Percentiles rank a stretch among this genome's conserved stretches.
Conservation (phyloP, 306 rosid species). For the apple (Malus domestica) region DNA sequence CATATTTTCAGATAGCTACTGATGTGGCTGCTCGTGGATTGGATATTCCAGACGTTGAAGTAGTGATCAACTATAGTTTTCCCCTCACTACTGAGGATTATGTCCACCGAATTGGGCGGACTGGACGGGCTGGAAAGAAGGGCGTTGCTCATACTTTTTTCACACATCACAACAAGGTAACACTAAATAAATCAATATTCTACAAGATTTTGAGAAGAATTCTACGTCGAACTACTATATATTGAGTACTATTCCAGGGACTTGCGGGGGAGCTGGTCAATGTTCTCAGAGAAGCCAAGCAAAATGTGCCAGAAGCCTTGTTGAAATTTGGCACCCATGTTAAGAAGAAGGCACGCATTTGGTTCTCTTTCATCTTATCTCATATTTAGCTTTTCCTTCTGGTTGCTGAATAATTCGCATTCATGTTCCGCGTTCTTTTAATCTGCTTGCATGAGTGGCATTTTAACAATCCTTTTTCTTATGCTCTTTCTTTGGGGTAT, state of each 20-base stretch:
- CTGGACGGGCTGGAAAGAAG: conserved; percentile 94
- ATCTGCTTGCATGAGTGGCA: too few relatives aligned
- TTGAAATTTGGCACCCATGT: conserved; percentile 89
- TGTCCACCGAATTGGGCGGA: conserved; percentile 93
- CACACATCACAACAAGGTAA: conserved; percentile 77
- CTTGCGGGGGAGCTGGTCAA: conserved; percentile 97
- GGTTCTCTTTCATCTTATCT: not conserved
- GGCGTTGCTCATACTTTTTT: conserved; percentile 97
- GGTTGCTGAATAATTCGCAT: too few relatives aligned
- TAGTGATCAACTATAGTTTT: conserved; percentile 87
- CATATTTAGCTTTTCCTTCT: not conserved
- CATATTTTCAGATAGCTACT: conserved; percentile 67
- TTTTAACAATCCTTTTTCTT: too few relatives aligned
- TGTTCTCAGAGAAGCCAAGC: conserved; percentile 91
- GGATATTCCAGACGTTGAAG: conserved; percentile 97
- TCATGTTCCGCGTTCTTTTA: too few relatives aligned
- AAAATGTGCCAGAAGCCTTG: conserved; percentile 60
- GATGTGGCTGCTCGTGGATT: conserved; percentile 95
- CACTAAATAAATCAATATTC: not conserved
- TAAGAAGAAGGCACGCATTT: conserved; percentile 72
- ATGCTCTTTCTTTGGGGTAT: not conserved
- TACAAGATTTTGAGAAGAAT: not conserved
- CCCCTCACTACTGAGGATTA: conserved; percentile 93
- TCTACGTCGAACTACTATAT: not conserved
- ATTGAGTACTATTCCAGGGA: conserved; percentile 46